Evolutionary conservation across 2,329 filamentous ascomycete genomes (phyloP).

Genomic region (Paracoccidioides brasiliensis): DNA sequence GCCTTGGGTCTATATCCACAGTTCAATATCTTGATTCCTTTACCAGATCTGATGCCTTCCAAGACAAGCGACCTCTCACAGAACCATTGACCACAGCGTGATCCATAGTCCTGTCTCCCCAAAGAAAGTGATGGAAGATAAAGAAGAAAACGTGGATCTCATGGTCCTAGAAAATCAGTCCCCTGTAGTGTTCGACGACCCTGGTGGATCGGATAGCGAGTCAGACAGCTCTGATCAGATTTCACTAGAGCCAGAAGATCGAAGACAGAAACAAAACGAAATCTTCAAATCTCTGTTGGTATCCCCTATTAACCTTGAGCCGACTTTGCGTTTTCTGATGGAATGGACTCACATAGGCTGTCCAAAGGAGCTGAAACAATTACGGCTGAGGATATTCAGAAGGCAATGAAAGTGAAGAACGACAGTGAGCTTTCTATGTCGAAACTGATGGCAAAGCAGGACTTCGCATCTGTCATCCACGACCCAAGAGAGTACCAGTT

Average conservation of each 20-base stretch:
- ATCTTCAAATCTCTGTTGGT: constrained; percentile 38
- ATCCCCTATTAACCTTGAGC: background rate
- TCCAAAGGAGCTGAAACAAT: constrained; percentile 31
- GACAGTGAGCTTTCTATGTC: constrained; percentile 41
- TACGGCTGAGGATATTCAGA: constrained; percentile 28
- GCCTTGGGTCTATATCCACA: too few relatives aligned
- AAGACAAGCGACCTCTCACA: background rate
- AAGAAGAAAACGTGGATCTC: background rate
- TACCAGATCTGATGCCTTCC: background rate
- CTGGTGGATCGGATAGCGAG: constrained; percentile 2
- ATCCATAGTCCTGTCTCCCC: background rate
- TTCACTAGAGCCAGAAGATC: constrained; percentile 25
- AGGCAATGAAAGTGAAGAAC: constrained; percentile 19
- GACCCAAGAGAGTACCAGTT: constrained; percentile 81
- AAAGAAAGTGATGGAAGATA: background rate
- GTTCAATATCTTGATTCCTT: background rate
- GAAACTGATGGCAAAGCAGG: constrained; percentile 41
- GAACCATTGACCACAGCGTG: background rate
- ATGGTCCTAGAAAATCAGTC: background rate
- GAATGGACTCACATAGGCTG: constrained; percentile 16
- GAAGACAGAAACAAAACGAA: constrained; percentile 38
- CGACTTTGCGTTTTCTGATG: constrained; percentile 4
- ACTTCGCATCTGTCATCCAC: constrained; percentile 49
- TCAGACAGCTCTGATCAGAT: constrained; percentile 17
- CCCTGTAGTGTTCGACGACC: background rate